Base-by-base conservation (phyloP, 2,329 filamentous ascomycete genomes). In the Macroventuria anomochaeta region DNA sequence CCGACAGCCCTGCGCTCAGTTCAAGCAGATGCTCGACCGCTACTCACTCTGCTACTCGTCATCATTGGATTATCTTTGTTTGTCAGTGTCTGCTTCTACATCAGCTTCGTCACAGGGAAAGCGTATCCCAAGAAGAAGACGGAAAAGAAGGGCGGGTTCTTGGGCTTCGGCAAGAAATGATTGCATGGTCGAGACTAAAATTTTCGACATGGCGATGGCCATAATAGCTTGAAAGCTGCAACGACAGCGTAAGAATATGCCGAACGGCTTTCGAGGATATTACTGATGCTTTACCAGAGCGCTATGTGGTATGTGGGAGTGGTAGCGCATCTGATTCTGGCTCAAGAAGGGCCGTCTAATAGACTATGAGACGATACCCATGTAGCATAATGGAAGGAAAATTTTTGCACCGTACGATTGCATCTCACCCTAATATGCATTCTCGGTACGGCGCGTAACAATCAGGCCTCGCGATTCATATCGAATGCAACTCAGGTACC, bases 1-100 rank as follows among this genome's bases (percentile, higher is more conserved):
- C 68, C 68, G 3, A 57, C 64, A 20, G 68, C 68, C n/a, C 57
- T 70, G 31, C 68, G 68, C 47, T 68, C 65, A 25, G 66, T 70
- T n/a, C 60, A 70, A 51, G 66, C 66, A 26, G 68, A 93, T 72
- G 88, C 90, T 10, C 88, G 93, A 2, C 95, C 93, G 13, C 92
- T 97, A 65, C 85, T 96, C 63, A 88, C 88, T 15, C 96, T 92
- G 0, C 76, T 90, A 53, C 93, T 97, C 75, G 85, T 93, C 41
- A 78, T 96, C 51, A 82, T 86, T 56, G 91, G 91, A 38, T 81
- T 97, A 10, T 55, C 58, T 7, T 39, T 58, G 4, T 63, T 69
- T 29, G 63, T 65, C 21, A 44, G 48, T 3, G 36, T 69, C 15
- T 66, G 63, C 48, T 69, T 66, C 60, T 70, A 67, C 50, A 63